Base-by-base conservation (phyloP, 305 asterid species). In the Solanum hybrid region DNA sequence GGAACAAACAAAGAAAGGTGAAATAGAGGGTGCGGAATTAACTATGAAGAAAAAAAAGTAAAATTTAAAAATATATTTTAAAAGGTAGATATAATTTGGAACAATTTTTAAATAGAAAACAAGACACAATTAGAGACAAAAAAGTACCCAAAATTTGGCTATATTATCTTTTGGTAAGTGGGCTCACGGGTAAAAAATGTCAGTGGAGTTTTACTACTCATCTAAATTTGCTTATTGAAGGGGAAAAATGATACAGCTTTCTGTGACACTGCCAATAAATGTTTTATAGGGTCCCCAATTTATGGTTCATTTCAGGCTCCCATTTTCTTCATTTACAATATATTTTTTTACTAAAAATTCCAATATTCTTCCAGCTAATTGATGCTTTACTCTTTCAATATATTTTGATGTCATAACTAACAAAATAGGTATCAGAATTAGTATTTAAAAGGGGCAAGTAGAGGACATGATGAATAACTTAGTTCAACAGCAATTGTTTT, bases 151-250 rank as follows among this genome's bases (percentile, higher is more conserved):
- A 46, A 83, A 83, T 46, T 85, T 51, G 40, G 40, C n/a, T 42
- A 88, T 51, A 81, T 61, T 57, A 84, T 88, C 42, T 83, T 74
- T 88, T 36, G 87, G 73, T 67, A 90, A 80, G 86, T 79, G 91
- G 90, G 14, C 28, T 91, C 92, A 89, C 90, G 90, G 92, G 90
- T 40, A n/a, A 22, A n/a, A 22, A 13, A 84, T 91, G 91, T 73
- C 87, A 86, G 91, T 89, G 31, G 31, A 51, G 83, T 40, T 24
- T 20, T 82, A 82, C 36, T 82, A 35, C 37, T 82, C 18, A 31
- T 29, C 29, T 51, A 84, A 57, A 85, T 51, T 85, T 57, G 42
- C 87, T 57, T 51, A 84, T 20, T 84, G 88, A 84, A 84, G 33
- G 12, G 76, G 76, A 4, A 31, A 84, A 85, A 85, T 85, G 33